Evolutionary conservation across 345 rosid genomes (phyloP).

Genomic region (Arabidopsis thaliana): TAIR10.1 NC_003074.8:19573001-19573500

Average conservation of each 20-base stretch:
- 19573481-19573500: slow-evolving; percentile 81
- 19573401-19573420: too few species aligned
- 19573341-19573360: slow-evolving; percentile 64
- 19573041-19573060: background rate
- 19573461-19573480: slow-evolving; percentile 8
- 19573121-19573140: slow-evolving; percentile 82
- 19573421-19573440: background rate
- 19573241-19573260: slow-evolving; percentile 60
- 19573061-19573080: background rate
- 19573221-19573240: slow-evolving; percentile 72
- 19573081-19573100: slow-evolving; percentile 61
- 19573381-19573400: slow-evolving; percentile 49
- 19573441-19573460: background rate
- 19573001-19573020: background rate
- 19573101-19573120: slow-evolving; percentile 70
- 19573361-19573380: slow-evolving; percentile 72
- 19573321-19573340: slow-evolving; percentile 65
- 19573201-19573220: slow-evolving; percentile 82
- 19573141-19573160: slow-evolving; percentile 82
- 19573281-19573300: slow-evolving; percentile 57
- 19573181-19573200: slow-evolving; percentile 72
- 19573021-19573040: slow-evolving; percentile 5
- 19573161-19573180: slow-evolving; percentile 73
- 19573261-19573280: slow-evolving; percentile 58
- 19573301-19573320: slow-evolving; percentile 62